These are phyloP conservation scores for Pascua guehoae DNA, from an alignment of 1,284 basidiomycete genomes.

Conservation along the genomic window DNA sequence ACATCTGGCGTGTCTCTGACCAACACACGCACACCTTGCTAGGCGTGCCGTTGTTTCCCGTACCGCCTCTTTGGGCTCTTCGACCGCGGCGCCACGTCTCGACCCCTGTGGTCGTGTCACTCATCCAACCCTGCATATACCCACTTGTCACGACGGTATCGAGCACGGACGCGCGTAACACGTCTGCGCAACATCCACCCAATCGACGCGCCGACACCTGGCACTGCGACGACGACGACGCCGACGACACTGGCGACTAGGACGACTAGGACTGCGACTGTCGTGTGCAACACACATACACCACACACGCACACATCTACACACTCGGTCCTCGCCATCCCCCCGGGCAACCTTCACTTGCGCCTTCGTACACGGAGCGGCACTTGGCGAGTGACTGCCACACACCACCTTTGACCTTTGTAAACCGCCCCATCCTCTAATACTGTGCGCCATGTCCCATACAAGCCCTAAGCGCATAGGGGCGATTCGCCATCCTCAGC, in stretches of 20 bases:
- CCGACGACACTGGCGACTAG: no score
- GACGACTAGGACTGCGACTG: no score
- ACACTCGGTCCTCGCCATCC: no score
- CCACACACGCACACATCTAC: no score
- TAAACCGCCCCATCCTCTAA: neutral
- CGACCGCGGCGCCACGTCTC: neutral
- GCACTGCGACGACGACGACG: no score
- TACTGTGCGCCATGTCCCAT: conserved; percentile 26
- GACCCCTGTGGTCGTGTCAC: neutral
- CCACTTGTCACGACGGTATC: neutral
- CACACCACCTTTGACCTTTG: neutral
- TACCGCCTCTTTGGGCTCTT: neutral
- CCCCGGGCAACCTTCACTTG: no score
- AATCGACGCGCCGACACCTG: neutral
- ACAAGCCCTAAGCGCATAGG: conserved; percentile 37
- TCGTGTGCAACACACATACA: no score
- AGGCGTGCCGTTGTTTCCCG: no score
- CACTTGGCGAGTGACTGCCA: no score
- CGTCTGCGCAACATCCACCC: neutral
- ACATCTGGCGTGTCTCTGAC: no score
- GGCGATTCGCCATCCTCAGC: conserved; percentile 48
- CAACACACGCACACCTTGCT: no score
- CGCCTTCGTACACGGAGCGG: no score
- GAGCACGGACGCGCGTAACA: conserved; percentile 8
- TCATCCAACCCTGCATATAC: neutral